A percentile compares a stretch with the other conserved stretches of the same genome.
Conservation (phyloP, 805 yeast genomes). For the Pichia gijzeniarum region DNA sequence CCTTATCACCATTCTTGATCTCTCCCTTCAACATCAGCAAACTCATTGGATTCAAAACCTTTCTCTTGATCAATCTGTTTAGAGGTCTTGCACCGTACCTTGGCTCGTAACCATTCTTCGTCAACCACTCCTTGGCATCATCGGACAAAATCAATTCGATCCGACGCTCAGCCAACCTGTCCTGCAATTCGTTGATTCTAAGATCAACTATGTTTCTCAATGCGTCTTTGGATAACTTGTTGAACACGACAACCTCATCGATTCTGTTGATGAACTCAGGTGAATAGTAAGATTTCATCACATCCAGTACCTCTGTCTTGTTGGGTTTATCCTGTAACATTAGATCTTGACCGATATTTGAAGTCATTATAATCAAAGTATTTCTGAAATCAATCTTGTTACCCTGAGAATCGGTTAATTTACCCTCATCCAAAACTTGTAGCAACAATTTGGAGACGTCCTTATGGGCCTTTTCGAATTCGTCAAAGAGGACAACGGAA, state of each 20-base stretch:
- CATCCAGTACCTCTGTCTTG: slow-evolving; percentile 54
- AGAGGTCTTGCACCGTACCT: slow-evolving; percentile 94
- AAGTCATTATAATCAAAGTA: slow-evolving; percentile 91
- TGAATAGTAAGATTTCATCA: slow-evolving; percentile 69
- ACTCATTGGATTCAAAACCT: slow-evolving; percentile 85
- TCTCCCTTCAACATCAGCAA: slow-evolving; percentile 72
- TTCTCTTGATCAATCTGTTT: slow-evolving; percentile 81
- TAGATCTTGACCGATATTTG: slow-evolving; percentile 92
- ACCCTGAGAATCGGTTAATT: slow-evolving; percentile 94
- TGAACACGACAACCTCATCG: slow-evolving; percentile 91
- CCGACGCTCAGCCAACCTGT: slow-evolving; percentile 71
- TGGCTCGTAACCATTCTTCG: slow-evolving; percentile 84
- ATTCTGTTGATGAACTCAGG: slow-evolving; percentile 94
- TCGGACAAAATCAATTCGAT: slow-evolving; percentile 49
- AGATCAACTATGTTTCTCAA: slow-evolving; percentile 78
- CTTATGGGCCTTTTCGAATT: slow-evolving; percentile 98
- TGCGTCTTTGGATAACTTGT: slow-evolving; percentile 74
- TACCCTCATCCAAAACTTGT: slow-evolving; percentile 94
- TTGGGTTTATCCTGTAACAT: slow-evolving; percentile 64
- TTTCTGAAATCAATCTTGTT: slow-evolving; percentile 90
- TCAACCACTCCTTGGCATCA: slow-evolving; percentile 70
- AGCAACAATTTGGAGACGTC: slow-evolving; percentile 88
- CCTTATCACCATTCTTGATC: slow-evolving; percentile 51
- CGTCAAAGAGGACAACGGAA: slow-evolving; percentile 94
- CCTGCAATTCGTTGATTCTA: slow-evolving; percentile 74